phyloP scores from a whole-genome alignment of 2,329 filamentous ascomycete species.

The Aspergillus neotritici region DNA sequence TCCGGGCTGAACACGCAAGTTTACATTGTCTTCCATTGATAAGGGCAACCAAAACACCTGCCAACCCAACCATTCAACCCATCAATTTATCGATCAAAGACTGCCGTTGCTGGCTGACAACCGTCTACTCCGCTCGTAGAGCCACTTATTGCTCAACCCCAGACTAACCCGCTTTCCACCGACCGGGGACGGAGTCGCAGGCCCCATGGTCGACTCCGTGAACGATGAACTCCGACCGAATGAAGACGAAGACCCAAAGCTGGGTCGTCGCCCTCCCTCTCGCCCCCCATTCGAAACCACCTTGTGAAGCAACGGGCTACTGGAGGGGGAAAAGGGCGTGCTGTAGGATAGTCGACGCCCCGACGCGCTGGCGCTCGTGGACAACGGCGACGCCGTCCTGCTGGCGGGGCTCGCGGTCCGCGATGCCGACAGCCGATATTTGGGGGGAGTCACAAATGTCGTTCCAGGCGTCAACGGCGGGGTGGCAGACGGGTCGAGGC shows the following conservation, averaged over 20 bases:
- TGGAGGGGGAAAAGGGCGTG: constrained; percentile 50
- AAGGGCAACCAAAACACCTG: too few relatives aligned
- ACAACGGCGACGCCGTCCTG: constrained; percentile 34
- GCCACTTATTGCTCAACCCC: constrained; percentile 84
- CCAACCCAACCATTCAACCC: too few relatives aligned
- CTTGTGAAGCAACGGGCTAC: constrained; percentile 63
- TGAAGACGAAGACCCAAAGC: constrained; percentile 47
- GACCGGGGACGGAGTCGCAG: constrained; percentile 64
- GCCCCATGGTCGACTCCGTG: constrained; percentile 36
- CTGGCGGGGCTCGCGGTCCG: constrained; percentile 38
- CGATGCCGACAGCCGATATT: constrained; percentile 70
- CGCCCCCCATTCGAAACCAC: constrained; percentile 46
- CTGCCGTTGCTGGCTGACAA: constrained; percentile 35
- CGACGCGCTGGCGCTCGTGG: constrained; percentile 31
- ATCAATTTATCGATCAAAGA: constrained; percentile 19
- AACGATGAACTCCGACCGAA: constrained; percentile 32
- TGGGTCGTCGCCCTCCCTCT: constrained; percentile 45
- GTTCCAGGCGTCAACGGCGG: constrained; percentile 61
- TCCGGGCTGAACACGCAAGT: constrained; percentile 2
- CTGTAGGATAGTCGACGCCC: constrained; percentile 33
- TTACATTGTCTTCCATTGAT: constrained; percentile 7
- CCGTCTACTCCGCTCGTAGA: constrained; percentile 70
- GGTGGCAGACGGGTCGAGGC: constrained; percentile 64
- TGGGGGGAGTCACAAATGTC: constrained; percentile 76
- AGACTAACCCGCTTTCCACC: constrained; percentile 64